These are phyloP conservation scores for Candida lessepsii DNA, from an alignment of 805 yeast genomes.

Conservation along the genomic window DNA sequence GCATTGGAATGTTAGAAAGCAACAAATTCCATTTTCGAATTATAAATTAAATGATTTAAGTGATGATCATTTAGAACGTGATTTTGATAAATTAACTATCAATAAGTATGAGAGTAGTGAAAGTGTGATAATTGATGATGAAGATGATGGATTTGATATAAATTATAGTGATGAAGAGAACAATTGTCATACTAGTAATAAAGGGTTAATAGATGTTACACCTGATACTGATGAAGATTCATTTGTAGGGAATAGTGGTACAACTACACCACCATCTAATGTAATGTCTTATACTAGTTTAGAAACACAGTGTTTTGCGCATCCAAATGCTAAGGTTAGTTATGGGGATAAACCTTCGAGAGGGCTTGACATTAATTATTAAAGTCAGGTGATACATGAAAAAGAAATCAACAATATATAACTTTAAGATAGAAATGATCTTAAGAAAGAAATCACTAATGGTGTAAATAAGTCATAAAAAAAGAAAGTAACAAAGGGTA, in stretches of 20 bases:
- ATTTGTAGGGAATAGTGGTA: conserved; percentile 26
- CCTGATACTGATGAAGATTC: conserved; percentile 26
- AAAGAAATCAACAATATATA: no score
- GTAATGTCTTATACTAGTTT: conserved; percentile 18
- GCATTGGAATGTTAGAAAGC: conserved; percentile 92
- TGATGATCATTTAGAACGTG: conserved; percentile 14
- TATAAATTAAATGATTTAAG: conserved; percentile 15
- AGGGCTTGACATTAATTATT: no score
- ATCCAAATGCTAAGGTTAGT: conserved; percentile 40
- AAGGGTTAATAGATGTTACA: conserved; percentile 4
- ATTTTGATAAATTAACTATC: conserved; percentile 9
- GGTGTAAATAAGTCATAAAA: no score
- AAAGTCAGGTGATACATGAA: no score
- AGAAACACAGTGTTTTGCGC: conserved; percentile 43
- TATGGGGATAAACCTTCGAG: no score
- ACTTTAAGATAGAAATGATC: no score
- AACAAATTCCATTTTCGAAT: conserved; percentile 68
- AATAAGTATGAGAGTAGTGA: conserved; percentile 6
- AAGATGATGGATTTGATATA: conserved; percentile 35
- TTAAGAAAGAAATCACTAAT: no score
- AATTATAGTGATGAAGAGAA: conserved; percentile 31
- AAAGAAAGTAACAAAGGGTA: no score
- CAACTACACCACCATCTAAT: conserved; percentile 29
- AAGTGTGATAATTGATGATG: conserved; percentile 19
- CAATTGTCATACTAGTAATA: not conserved